Percentiles rank a stretch among this genome's conserved stretches.
Evolutionary conservation across 352 stramenopile genomes (phyloP).

Genomic region (Peronospora belbahrii): DNA sequence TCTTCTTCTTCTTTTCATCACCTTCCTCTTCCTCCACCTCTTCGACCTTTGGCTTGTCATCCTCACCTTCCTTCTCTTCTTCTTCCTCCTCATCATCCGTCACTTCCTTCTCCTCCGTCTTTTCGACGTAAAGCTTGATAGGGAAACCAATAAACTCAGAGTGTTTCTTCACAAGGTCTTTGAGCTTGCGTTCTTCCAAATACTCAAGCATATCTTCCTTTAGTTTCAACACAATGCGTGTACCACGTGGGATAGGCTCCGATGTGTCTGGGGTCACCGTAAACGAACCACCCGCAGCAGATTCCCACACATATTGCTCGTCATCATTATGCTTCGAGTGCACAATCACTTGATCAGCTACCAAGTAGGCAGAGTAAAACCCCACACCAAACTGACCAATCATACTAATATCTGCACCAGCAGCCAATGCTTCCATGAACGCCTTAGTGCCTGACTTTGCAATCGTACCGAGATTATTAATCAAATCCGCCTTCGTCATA

Average conservation of each 20-base stretch:
- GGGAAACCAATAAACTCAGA: conserved; percentile 99
- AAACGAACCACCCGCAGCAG: conserved; percentile 96
- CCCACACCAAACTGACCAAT: conserved; percentile 99
- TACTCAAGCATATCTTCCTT: conserved; percentile 99
- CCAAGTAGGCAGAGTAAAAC: conserved; percentile 99
- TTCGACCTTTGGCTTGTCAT: conserved; percentile 96
- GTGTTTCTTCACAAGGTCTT: conserved; percentile 99
- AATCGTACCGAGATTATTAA: conserved; percentile 99
- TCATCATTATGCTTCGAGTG: conserved; percentile 99
- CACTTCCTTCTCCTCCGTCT: conserved; percentile 99
- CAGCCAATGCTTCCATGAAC: conserved; percentile 98
- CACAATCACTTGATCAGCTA: conserved; percentile 98
- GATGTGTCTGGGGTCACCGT: conserved; percentile 89
- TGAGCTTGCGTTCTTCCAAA: conserved; percentile 96
- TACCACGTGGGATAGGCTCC: conserved; percentile 86
- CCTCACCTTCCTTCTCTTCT: conserved; percentile 90
- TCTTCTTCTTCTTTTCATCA: conserved; percentile 98
- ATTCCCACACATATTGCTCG: conserved; percentile 97
- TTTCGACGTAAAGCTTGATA: conserved; percentile 99
- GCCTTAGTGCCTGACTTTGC: conserved; percentile 99
- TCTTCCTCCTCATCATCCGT: conserved; percentile 98
- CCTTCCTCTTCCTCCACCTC: conserved; percentile 94
- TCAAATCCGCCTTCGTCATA: conserved; percentile 99
- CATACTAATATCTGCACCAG: conserved; percentile 98
- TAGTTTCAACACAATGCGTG: conserved; percentile 94